Evolutionary conservation across 2,329 filamentous ascomycete species (phyloP).

Genomic region (Biscogniauxia sp.): DNA sequence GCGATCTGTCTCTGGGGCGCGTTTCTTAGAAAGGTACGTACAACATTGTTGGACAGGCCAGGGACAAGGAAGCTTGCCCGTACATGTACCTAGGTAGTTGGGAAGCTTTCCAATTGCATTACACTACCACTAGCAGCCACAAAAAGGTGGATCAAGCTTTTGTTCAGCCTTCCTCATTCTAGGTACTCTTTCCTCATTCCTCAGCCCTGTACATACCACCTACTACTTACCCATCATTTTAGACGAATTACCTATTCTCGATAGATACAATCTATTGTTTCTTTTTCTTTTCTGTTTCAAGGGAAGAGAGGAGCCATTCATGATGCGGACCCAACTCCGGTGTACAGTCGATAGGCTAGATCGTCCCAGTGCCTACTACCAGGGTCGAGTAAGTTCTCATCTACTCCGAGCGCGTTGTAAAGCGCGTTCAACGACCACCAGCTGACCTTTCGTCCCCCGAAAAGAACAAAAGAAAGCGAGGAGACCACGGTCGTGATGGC

Average conservation of each 20-base stretch:
- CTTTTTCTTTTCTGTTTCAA: too few species aligned
- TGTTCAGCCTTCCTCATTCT: slow-evolving; percentile 16
- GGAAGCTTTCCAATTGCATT: background rate
- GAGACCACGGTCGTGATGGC: slow-evolving; percentile 48
- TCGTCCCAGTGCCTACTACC: slow-evolving; percentile 91
- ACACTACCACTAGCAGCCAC: too few species aligned
- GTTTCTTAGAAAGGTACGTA: slow-evolving; percentile 1
- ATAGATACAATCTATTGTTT: too few species aligned
- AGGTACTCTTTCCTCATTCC: background rate
- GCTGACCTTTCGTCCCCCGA: slow-evolving; percentile 10
- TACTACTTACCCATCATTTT: background rate
- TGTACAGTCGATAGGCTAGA: slow-evolving; percentile 90
- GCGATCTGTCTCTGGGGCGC: background rate
- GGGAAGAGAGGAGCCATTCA: slow-evolving; percentile 3
- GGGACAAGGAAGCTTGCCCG: background rate
- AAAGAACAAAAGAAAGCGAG: slow-evolving; percentile 70
- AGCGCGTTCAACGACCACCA: background rate
- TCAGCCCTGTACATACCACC: slow-evolving; percentile 5
- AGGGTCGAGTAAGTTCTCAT: slow-evolving; percentile 63
- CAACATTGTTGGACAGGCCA: background rate
- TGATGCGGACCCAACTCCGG: slow-evolving; percentile 48
- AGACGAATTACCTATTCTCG: background rate
- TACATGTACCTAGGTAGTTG: too few species aligned
- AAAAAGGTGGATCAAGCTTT: slow-evolving; percentile 6
- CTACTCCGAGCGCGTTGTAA: slow-evolving; percentile 7